These are phyloP conservation scores for Leptoxyphium fumago DNA, from an alignment of 2,329 filamentous ascomycete genomes.

Conservation along the genomic window DNA sequence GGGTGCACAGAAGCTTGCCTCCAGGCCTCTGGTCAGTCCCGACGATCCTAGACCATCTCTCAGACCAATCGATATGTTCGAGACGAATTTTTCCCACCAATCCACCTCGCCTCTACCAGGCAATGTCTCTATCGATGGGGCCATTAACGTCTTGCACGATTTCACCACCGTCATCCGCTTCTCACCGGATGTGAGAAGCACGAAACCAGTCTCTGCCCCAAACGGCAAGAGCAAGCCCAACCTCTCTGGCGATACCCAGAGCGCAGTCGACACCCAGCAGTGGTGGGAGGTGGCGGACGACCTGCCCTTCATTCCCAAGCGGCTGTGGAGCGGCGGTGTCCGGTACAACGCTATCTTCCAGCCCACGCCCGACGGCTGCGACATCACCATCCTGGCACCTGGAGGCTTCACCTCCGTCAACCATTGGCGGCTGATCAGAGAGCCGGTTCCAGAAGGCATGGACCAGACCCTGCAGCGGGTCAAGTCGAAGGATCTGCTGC, in stretches of 20 bases:
- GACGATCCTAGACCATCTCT: too few species aligned
- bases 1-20: too few species aligned
- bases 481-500: constrained; percentile 10
- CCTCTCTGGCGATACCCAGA: constrained; percentile 4
- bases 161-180: constrained; percentile 18
- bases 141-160: constrained; percentile 18
- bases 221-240: constrained; percentile 5
- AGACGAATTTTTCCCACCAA: constrained; percentile 17
- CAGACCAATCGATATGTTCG: constrained; percentile 13
- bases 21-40: too few species aligned
- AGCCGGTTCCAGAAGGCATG: constrained; percentile 9
- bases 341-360: constrained; percentile 18
- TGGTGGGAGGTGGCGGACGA: constrained; percentile 22
- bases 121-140: constrained; percentile 11
- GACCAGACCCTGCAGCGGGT: constrained; percentile 4
- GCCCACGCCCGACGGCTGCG: constrained; percentile 16
- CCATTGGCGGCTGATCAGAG: constrained; percentile 17
- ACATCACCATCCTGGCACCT: constrained; percentile 20
- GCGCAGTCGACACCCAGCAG: constrained; percentile 4
- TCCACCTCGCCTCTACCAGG: constrained; percentile 15
- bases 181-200: constrained; percentile 19
- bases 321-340: constrained; percentile 19
- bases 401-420: constrained; percentile 21
- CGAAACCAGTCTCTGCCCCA: constrained; percentile 11
- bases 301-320: constrained; percentile 21